phyloP scores from a whole-genome alignment of 2,329 filamentous ascomycete genomes.

The Herpotrichia juniperi region DNA sequence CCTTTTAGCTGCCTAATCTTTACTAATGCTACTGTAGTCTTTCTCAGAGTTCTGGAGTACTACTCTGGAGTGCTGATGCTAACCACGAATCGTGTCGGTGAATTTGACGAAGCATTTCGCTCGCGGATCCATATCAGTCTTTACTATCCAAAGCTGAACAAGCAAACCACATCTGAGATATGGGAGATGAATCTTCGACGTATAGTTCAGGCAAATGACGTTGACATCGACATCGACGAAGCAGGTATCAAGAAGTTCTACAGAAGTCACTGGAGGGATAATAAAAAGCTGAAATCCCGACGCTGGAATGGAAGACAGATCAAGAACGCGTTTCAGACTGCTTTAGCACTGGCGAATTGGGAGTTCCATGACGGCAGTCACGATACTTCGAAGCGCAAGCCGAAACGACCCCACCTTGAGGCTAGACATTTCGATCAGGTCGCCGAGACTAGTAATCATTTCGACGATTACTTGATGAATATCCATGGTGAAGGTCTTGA shows the following conservation, averaged over 20 bases:
- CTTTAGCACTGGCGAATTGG: conserved; percentile 15
- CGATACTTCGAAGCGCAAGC: too few species aligned
- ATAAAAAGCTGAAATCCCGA: neutral
- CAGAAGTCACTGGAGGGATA: too few species aligned
- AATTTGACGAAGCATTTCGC: conserved; percentile 39
- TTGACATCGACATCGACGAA: neutral
- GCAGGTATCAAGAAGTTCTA: neutral
- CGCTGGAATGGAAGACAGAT: conserved; percentile 20
- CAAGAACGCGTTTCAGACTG: conserved; percentile 19
- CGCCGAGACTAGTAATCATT: too few species aligned
- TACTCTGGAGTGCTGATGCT: conserved; percentile 42
- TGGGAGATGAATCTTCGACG: conserved; percentile 2
- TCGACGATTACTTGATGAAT: too few species aligned
- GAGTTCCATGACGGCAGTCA: too few species aligned
- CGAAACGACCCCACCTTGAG: too few species aligned
- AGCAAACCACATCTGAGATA: conserved; percentile 56
- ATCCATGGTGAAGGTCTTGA: too few species aligned
- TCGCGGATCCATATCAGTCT: conserved; percentile 39
- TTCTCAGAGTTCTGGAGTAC: conserved; percentile 41
- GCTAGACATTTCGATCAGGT: too few species aligned
- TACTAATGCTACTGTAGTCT: too few species aligned
- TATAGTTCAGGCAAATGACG: neutral
- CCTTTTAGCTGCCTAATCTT: too few species aligned
- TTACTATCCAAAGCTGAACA: conserved; percentile 21
- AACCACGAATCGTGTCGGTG: conserved; percentile 41